Evolutionary conservation across 1,139 yeast species (phyloP), one percentile per base, ranked within the genome.

Genomic region (Debaryomyces singareniensis): DNA sequence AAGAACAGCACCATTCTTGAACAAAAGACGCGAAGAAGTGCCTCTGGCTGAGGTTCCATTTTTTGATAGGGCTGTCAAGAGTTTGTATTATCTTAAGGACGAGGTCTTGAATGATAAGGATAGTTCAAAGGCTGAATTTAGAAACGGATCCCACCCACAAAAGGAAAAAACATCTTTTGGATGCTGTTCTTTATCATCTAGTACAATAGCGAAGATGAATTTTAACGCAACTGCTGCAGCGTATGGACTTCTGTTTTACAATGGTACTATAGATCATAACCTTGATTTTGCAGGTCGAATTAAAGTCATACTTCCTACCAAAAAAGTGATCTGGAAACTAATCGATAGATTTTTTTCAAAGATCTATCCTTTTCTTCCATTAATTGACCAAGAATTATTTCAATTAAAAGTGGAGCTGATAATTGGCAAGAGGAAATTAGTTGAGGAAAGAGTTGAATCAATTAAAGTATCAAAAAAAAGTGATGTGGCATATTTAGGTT

Each of bases 331-430:
- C 3, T 71, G 78, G 77, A 40, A 59, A 20, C 53, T 68, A 3
- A 44, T 71, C n/a, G 57, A 62, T 20, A 45, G 70, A 16, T 75
- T 59, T 40, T 73, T 73, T 44, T 42, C 44, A 2, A 53, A 56
- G 18, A 55, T 71, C 9, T 70, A 69, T 35, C 69, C 71, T 0
- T 56, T 65, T 28, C 44, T 59, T 34, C 79, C 81, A 2, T 55
- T 63, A 29, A 29, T 74, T 6, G 77, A 72, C 36, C 74, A 75
- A 41, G 41, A 33, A 13, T 46, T 44, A 2, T 51, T 58, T 26
- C 42, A 42, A 27, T 34, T 31, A 10, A 35, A 43, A 18, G 33
- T 57, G 4, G 33, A 39, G 3, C 39, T 40, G 24, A 40, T 60
- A 3, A 43, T 60, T 20, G 66, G 65, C 0, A 40, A 45, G 1